These are phyloP conservation scores for Cercospora sp. DNA, from an alignment of 2,329 filamentous ascomycete species.

Conservation along the genomic window DNA sequence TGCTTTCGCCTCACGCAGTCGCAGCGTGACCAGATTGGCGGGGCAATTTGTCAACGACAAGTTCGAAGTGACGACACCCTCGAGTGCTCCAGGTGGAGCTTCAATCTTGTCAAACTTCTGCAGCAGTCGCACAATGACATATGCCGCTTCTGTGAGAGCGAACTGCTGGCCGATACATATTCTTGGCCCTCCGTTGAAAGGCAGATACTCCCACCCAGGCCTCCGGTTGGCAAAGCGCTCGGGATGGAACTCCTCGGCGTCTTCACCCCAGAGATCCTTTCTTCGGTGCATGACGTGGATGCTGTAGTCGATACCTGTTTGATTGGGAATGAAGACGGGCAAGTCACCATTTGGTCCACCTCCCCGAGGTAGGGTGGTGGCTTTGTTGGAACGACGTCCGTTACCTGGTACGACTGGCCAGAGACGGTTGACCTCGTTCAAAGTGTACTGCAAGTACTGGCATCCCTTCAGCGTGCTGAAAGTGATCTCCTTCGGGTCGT, in stretches of 20 bases:
- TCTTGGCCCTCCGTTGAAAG: slow-evolving; percentile 57
- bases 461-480: slow-evolving; percentile 66
- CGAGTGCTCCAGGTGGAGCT: slow-evolving; percentile 26
- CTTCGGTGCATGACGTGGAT: slow-evolving; percentile 42
- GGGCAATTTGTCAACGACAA: slow-evolving; percentile 37
- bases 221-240: slow-evolving; percentile 38
- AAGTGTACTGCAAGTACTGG: slow-evolving; percentile 57
- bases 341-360: slow-evolving; percentile 53
- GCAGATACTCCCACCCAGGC: slow-evolving; percentile 40
- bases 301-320: slow-evolving; percentile 35
- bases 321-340: slow-evolving; percentile 52
- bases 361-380: slow-evolving; percentile 72
- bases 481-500: slow-evolving; percentile 48
- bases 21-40: slow-evolving; percentile 29
- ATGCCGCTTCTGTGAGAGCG: slow-evolving; percentile 50
- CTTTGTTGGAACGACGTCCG: slow-evolving; percentile 66
- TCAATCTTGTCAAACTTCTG: slow-evolving; percentile 37
- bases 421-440: slow-evolving; percentile 65
- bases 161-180: slow-evolving; percentile 84
- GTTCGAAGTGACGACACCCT: slow-evolving; percentile 26
- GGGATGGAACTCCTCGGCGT: slow-evolving; percentile 43
- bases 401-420: slow-evolving; percentile 80
- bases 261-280: slow-evolving; percentile 41
- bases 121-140: slow-evolving; percentile 35
- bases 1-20: slow-evolving; percentile 29